Evolutionary conservation across 2,329 filamentous ascomycete species (phyloP).

Genomic region (Talaromyces islandicus): DNA sequence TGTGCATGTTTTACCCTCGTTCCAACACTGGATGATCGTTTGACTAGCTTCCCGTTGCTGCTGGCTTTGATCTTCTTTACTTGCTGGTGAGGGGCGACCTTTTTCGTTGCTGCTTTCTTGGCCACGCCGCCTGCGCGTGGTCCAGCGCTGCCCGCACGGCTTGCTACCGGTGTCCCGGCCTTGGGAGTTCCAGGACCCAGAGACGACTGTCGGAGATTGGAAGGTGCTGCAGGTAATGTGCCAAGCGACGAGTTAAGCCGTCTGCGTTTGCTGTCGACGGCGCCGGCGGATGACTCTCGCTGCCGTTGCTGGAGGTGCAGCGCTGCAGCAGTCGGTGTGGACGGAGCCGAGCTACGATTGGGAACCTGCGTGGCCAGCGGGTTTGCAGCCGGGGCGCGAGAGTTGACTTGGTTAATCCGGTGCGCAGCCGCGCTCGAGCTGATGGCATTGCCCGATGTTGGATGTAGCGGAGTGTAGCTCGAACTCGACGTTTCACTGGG

Average conservation of each 20-base stretch:
- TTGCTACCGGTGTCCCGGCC: slow-evolving; percentile 46
- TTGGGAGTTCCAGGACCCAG: slow-evolving; percentile 60
- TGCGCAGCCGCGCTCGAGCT: slow-evolving; percentile 49
- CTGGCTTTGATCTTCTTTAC: slow-evolving; percentile 34
- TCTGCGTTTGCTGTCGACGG: slow-evolving; percentile 54
- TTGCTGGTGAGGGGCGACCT: slow-evolving; percentile 51
- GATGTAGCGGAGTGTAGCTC: slow-evolving; percentile 44
- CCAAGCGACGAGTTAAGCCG: slow-evolving; percentile 50
- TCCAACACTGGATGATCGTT: slow-evolving; percentile 38
- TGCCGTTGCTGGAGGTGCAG: slow-evolving; percentile 42
- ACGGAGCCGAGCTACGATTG: slow-evolving; percentile 38
- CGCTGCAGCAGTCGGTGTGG: slow-evolving; percentile 35
- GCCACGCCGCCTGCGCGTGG: slow-evolving; percentile 38
- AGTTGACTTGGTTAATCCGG: slow-evolving; percentile 36
- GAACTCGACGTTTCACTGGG: slow-evolving; percentile 35
- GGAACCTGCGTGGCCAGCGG: slow-evolving; percentile 35
- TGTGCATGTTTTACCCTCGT: slow-evolving; percentile 28
- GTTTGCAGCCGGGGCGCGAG: slow-evolving; percentile 27
- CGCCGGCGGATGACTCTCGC: slow-evolving; percentile 50
- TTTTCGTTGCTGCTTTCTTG: slow-evolving; percentile 47
- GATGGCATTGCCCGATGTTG: slow-evolving; percentile 51
- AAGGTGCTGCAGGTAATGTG: slow-evolving; percentile 49
- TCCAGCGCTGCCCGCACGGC: slow-evolving; percentile 55
- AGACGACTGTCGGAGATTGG: slow-evolving; percentile 55
- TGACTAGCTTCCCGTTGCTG: slow-evolving; percentile 31